phyloP scores from a whole-genome alignment of 352 stramenopile genomes.

The Blastocystis sp. region DNA sequence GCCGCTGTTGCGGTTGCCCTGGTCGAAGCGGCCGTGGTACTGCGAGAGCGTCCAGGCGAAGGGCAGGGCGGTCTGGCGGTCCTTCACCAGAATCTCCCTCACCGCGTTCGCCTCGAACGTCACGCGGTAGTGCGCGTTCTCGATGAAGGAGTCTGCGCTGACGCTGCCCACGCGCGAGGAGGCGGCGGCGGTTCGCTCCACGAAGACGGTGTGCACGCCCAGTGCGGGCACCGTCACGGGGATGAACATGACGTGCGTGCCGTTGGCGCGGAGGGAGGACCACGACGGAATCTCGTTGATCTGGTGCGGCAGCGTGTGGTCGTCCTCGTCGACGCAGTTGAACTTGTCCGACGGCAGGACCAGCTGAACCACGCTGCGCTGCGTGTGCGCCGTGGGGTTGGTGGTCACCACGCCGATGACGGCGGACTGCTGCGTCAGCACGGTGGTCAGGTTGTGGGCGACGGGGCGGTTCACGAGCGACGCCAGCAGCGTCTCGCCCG shows the following conservation, averaged over 20 bases:
- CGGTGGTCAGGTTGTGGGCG: constrained; percentile 19
- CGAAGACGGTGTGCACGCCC: constrained; percentile 17
- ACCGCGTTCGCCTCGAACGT: constrained; percentile 39
- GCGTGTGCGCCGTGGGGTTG: constrained; percentile 73
- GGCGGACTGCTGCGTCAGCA: constrained; percentile 75
- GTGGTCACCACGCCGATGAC: constrained; percentile 76
- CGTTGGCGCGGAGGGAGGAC: constrained; percentile 21
- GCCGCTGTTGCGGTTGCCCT: constrained; percentile 81
- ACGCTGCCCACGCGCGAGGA: not conserved
- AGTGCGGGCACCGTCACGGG: not conserved
- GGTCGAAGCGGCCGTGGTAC: constrained; percentile 73
- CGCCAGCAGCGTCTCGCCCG: not conserved
- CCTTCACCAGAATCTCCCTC: constrained; percentile 55
- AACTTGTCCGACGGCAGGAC: constrained; percentile 76
- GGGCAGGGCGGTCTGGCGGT: constrained; percentile 27
- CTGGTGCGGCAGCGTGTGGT: constrained; percentile 73
- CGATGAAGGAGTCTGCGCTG: constrained; percentile 41
- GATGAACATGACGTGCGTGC: not conserved
- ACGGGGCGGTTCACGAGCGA: not conserved
- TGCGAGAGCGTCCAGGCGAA: constrained; percentile 53
- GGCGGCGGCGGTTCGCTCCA: not conserved
- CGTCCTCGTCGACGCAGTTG: constrained; percentile 53
- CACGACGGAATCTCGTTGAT: constrained; percentile 28
- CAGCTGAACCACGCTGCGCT: constrained; percentile 78
- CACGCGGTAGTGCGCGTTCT: constrained; percentile 74